Evolutionary conservation across 352 stramenopile genomes (phyloP).

Genomic region (Aphanomyces invadans): DNA sequence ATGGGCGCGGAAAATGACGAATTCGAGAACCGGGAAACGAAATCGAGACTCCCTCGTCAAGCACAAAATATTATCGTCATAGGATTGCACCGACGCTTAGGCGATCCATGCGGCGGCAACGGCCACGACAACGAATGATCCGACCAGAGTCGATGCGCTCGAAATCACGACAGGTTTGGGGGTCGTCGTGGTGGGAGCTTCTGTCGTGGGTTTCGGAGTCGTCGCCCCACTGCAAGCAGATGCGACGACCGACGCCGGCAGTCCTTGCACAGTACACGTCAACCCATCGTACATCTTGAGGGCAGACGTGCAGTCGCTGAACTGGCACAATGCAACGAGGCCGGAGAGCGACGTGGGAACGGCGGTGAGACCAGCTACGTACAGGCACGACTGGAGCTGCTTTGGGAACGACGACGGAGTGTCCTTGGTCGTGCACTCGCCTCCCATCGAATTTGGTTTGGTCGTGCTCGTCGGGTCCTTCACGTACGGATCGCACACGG

Average conservation of each 20-base stretch:
- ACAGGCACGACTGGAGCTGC: constrained; percentile 2
- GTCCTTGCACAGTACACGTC: background rate
- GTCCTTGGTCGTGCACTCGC: constrained; percentile 1
- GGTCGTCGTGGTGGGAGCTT: background rate
- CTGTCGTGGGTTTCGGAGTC: background rate
- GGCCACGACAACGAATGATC: background rate
- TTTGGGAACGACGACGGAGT: background rate
- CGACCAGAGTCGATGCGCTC: background rate
- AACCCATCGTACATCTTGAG: constrained; percentile 1
- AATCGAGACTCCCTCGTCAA: no score
- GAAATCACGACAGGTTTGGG: background rate
- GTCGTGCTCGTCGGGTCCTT: background rate
- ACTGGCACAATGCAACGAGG: background rate
- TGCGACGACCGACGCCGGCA: background rate
- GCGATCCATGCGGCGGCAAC: no score
- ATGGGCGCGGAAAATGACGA: no score
- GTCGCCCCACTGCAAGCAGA: background rate
- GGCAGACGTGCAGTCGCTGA: background rate
- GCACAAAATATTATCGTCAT: no score
- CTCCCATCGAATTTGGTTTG: background rate
- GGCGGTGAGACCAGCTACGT: background rate
- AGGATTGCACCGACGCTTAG: no score
- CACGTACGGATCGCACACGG: background rate
- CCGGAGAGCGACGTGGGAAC: background rate
- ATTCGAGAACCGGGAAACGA: no score